Base-by-base conservation (phyloP, 164 flowering plant species). In the Vitis riparia region DNA sequence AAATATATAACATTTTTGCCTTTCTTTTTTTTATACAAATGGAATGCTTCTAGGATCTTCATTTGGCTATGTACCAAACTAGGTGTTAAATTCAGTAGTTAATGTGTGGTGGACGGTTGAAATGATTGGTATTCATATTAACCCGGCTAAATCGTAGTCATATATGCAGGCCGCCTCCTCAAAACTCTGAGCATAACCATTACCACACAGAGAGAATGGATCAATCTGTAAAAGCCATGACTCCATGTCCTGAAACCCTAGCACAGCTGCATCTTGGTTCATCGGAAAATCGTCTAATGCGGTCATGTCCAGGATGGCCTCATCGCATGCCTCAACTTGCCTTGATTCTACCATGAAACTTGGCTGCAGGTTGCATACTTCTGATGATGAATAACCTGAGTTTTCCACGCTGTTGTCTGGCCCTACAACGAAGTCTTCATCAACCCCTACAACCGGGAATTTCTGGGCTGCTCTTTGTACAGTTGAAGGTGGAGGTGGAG, bases 191-290 rank as follows among this genome's bases (percentile, higher is more conserved):
- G 7, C 19, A 66, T 15, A 75, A 48, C 69, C 67, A 65, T 72
- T 65, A n/a, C 32, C 52, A 47, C 1, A 10, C 12, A 51, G 56
- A 37, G 68, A 37, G 71, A 57, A 68, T 1, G 72, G 64, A 51
- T 78, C 84, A 8, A 50, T 12, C 19, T 80, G 84, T 9, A 73
- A 37, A 11, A 80, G 70, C 81, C 74, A 76, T 2, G 79, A 78
- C 44, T 84, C 78, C 30, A 66, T 16, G 11, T 73, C 79, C 23
- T 65, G 69, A 63, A 17, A 71, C 19, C 52, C 68, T 12, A 71
- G 57, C 58, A 30, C 44, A 15, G 70, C 74, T 2, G 9, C 62
- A 5, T 51, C 47, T 58, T 70, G 68, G 49, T 32, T 55, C n/a
- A 17, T 12, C 66, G 72, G 60, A 50, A 70, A 51, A 50, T 60